Conservation (phyloP, 1,284 basidiomycete species). For the Spongispora temasekensis region DNA sequence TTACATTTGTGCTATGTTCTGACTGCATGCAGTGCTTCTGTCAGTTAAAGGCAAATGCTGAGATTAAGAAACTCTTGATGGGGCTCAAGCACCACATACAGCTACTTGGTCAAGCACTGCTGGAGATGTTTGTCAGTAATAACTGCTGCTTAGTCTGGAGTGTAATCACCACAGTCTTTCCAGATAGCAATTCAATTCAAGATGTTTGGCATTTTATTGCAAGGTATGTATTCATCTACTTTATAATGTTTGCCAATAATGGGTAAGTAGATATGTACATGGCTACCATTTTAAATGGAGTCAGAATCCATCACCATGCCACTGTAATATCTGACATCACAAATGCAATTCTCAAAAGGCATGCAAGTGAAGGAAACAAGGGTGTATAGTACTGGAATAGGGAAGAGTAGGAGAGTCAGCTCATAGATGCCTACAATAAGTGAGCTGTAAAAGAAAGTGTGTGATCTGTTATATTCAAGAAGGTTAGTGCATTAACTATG, state of each 20-base stretch:
- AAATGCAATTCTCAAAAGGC: background rate
- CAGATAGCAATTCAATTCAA: background rate
- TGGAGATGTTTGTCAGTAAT: background rate
- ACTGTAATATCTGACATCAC: background rate
- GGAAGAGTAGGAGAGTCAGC: background rate
- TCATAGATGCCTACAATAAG: background rate
- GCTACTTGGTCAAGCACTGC: background rate
- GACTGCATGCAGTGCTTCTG: background rate
- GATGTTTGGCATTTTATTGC: background rate
- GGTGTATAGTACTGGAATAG: background rate
- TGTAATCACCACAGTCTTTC: background rate
- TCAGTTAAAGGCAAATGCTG: background rate
- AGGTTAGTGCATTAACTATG: background rate
- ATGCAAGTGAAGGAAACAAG: background rate
- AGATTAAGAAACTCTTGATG: background rate
- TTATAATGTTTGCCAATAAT: background rate
- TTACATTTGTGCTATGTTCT: background rate
- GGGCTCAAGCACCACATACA: background rate
- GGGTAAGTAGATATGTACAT: background rate
- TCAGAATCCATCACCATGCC: background rate
- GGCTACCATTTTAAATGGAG: background rate
- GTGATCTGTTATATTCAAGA: background rate
- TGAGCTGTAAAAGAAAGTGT: background rate
- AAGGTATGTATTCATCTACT: background rate
- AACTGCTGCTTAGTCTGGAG: background rate